Percentiles rank a stretch among this genome's conserved stretches.
Evolutionary conservation across 108 stramenopile genomes (phyloP).

Genomic region (Asterionellopsis glacialis): DNA sequence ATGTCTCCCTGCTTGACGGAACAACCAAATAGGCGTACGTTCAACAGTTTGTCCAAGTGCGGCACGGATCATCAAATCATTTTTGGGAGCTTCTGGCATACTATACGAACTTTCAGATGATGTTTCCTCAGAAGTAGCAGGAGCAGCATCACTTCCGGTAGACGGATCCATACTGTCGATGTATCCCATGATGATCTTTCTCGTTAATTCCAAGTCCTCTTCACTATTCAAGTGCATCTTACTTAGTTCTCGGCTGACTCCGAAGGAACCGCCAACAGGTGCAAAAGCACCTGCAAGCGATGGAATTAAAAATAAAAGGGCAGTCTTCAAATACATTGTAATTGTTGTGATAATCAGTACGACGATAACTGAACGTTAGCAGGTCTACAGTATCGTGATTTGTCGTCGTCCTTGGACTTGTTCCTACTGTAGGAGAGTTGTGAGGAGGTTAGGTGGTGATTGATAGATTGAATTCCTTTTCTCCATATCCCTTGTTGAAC

Average conservation of each 20-base stretch:
- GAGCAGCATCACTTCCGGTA: background rate
- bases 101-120: conserved; percentile 6
- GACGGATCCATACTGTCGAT: background rate
- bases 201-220: conserved; percentile 69
- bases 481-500: background rate
- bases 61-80: conserved; percentile 84
- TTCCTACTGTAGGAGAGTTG: no score
- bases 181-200: conserved; percentile 47
- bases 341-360: no score
- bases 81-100: conserved; percentile 38
- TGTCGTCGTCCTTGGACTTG: no score
- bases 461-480: no score
- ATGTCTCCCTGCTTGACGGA: conserved; percentile 94
- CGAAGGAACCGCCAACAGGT: background rate
- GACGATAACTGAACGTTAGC: no score
- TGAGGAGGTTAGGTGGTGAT: no score
- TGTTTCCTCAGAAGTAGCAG: conserved; percentile 5
- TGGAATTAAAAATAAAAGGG: background rate
- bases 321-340: background rate
- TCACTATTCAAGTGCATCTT: conserved; percentile 2
- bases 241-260: background rate
- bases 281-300: conserved; percentile 1
- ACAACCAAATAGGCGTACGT: conserved; percentile 89
- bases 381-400: no score
- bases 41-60: conserved; percentile 71